phyloP scores from a whole-genome alignment of 139 green algal genomes.

The Haematococcus sp. region DNA sequence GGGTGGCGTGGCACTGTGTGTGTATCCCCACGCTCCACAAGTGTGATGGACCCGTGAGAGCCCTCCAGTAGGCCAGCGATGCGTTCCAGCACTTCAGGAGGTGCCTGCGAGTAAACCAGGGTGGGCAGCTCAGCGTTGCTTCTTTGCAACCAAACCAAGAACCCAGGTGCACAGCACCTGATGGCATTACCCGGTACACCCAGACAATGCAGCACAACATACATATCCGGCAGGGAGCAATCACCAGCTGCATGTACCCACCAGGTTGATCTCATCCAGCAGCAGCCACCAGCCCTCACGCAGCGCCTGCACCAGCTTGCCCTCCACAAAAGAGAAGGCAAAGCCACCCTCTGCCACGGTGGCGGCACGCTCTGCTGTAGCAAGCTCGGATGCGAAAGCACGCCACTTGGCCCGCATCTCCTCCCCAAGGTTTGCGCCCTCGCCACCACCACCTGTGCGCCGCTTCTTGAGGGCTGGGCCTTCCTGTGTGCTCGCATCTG shows the following conservation, averaged over 20 bases:
- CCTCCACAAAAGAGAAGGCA: slow-evolving; percentile 95
- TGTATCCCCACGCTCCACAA: slow-evolving; percentile 85
- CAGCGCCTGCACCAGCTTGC: slow-evolving; percentile 84
- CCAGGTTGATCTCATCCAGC: slow-evolving; percentile 85
- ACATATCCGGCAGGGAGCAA: neutral
- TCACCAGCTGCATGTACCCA: neutral
- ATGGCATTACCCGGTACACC: no score
- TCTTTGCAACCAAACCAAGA: neutral
- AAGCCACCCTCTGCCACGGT: slow-evolving; percentile 75
- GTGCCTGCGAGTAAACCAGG: slow-evolving; percentile 37
- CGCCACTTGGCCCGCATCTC: slow-evolving; percentile 55
- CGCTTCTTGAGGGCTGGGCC: neutral
- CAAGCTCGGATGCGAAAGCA: slow-evolving; percentile 67
- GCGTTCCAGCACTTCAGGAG: slow-evolving; percentile 81
- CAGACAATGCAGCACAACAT: neutral
- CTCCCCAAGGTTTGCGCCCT: neutral
- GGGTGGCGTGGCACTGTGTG: slow-evolving; percentile 64
- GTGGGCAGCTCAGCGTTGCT: neutral
- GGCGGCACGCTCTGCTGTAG: slow-evolving; percentile 65
- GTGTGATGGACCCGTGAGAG: slow-evolving; percentile 47
- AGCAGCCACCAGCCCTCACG: slow-evolving; percentile 93
- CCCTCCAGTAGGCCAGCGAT: slow-evolving; percentile 88
- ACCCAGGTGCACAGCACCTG: neutral
- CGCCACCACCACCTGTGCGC: neutral
- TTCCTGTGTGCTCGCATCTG: neutral